Evolutionary conservation across 2,329 filamentous ascomycete genomes (phyloP).

Genomic region (Diaporthe vexans): DNA sequence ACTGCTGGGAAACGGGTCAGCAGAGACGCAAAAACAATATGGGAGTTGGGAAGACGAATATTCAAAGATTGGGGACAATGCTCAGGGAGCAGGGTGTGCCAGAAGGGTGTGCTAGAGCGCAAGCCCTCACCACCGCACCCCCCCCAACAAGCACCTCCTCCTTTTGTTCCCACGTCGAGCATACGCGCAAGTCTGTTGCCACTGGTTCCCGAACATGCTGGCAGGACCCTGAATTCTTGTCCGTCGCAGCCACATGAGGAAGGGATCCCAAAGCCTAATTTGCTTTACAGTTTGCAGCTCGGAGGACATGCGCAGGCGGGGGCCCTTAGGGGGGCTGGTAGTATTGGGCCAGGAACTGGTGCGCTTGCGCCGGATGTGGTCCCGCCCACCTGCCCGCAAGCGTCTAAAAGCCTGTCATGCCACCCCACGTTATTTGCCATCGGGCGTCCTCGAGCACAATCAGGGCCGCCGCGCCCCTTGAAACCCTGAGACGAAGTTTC

Average conservation of each 20-base stretch:
- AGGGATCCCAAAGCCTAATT: conserved; percentile 17
- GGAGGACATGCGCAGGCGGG: not conserved
- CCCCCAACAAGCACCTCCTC: not conserved
- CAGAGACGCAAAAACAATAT: not conserved
- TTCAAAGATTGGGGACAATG: not conserved
- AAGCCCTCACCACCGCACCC: not conserved
- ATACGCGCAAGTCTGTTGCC: conserved; percentile 20
- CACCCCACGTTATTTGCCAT: conserved; percentile 21
- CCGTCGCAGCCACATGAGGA: not conserved
- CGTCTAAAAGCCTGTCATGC: conserved; percentile 10
- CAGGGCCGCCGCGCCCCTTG: conserved; percentile 17
- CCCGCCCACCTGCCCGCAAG: not conserved
- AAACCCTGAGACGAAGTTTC: conserved; percentile 2
- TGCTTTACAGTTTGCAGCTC: conserved; percentile 18
- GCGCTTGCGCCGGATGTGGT: not conserved
- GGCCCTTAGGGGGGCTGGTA: not conserved
- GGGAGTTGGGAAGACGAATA: not conserved
- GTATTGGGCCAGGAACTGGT: conserved; percentile 17
- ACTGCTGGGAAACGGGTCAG: not conserved
- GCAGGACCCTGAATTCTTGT: conserved; percentile 15
- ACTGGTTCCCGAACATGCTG: conserved; percentile 9
- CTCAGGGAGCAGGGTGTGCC: not conserved
- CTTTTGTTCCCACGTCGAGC: not conserved
- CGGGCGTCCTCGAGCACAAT: not conserved
- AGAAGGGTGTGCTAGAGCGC: no score